Percentiles rank a stretch among this genome's conserved stretches.
phyloP scores from a whole-genome alignment of 805 yeast species.

The Spathaspora arborariae region DNA sequence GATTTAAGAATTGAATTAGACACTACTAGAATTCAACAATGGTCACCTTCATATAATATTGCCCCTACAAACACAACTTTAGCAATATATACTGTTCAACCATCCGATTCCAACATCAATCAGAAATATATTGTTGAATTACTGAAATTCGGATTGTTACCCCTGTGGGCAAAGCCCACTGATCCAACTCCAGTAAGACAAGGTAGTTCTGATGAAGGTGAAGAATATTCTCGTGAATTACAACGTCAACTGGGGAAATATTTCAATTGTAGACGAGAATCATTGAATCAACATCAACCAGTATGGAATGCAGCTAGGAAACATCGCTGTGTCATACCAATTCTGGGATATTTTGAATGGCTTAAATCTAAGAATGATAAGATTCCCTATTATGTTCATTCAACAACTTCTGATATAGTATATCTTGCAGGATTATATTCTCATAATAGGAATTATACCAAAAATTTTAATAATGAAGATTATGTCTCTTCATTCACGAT shows the following conservation, averaged over 20 bases:
- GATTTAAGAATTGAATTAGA: conserved; percentile 2
- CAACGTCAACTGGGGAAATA: conserved; percentile 42
- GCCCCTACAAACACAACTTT: conserved; percentile 58
- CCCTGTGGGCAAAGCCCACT: conserved; percentile 56
- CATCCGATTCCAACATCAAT: conserved; percentile 6
- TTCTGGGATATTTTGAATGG: conserved; percentile 91
- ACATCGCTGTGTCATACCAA: conserved; percentile 70
- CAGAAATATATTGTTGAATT: conserved; percentile 31
- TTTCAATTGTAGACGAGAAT: conserved; percentile 75
- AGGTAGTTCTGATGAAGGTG: conserved; percentile 13
- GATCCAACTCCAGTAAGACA: conserved; percentile 24
- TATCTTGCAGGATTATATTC: conserved; percentile 55
- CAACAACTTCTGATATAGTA: conserved; percentile 49
- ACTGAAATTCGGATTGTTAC: conserved; percentile 83
- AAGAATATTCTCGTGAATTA: conserved; percentile 25
- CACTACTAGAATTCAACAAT: not conserved
- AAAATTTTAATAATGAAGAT: conserved; percentile 12
- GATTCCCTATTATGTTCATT: conserved; percentile 62
- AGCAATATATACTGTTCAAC: conserved; percentile 20
- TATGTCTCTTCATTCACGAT: conserved; percentile 57
- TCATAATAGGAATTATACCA: conserved; percentile 30
- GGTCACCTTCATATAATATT: conserved; percentile 48
- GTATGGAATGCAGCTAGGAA: conserved; percentile 56
- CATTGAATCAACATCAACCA: conserved; percentile 42
- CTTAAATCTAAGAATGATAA: conserved; percentile 36